Percentiles rank a stretch among this genome's conserved stretches.
phyloP scores from a whole-genome alignment of 306 rosid species.

The Citrullus amarus region DNA sequence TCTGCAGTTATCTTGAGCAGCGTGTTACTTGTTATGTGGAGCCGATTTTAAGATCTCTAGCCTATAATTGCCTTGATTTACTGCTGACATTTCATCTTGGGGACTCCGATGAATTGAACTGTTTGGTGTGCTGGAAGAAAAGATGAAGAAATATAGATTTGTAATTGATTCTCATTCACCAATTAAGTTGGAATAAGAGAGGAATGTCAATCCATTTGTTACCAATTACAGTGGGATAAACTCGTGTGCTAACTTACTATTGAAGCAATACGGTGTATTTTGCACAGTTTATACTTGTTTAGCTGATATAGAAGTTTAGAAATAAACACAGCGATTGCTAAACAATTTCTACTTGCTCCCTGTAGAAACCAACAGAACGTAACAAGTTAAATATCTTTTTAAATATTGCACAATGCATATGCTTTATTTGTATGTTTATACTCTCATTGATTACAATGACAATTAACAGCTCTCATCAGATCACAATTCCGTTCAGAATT shows the following conservation, averaged over 20 bases:
- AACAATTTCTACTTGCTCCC: neutral
- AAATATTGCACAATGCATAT: neutral
- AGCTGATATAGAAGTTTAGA: neutral
- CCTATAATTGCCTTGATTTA: neutral
- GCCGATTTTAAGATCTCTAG: neutral
- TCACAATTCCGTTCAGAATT: neutral
- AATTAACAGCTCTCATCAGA: neutral
- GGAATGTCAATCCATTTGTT: neutral
- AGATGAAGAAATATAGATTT: neutral
- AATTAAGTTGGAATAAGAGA: neutral
- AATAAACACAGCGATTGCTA: neutral
- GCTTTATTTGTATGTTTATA: neutral
- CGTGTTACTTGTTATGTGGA: neutral
- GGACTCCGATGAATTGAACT: neutral
- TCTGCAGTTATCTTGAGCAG: neutral
- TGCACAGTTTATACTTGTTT: neutral
- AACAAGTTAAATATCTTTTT: neutral
- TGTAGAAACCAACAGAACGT: neutral
- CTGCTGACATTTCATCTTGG: constrained; percentile 11
- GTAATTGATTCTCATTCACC: neutral
- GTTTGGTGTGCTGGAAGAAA: constrained; percentile 1
- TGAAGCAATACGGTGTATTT: neutral
- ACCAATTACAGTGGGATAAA: neutral
- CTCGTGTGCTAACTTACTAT: neutral
- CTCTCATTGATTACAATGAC: neutral